Conservation (phyloP, 2,329 filamentous ascomycete genomes). For the Pseudofabraea citricarpa region DNA sequence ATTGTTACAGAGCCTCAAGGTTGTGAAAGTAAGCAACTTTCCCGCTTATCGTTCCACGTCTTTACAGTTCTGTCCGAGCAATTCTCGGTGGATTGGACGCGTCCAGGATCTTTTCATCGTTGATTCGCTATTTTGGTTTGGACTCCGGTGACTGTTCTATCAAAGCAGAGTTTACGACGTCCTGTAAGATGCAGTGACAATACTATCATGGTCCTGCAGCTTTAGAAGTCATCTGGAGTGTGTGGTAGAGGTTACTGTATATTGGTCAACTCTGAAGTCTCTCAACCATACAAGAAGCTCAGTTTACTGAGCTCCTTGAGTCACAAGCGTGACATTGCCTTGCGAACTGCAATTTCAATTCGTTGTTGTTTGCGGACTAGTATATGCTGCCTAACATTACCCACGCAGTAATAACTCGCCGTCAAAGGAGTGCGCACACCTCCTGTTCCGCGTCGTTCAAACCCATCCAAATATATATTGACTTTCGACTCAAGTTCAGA, state of each 20-base stretch:
- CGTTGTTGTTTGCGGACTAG: conserved; percentile 5
- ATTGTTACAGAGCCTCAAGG: no score
- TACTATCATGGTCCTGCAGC: background rate
- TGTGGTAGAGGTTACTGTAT: conserved; percentile 7
- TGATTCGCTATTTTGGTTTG: no score
- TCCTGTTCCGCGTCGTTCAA: no score
- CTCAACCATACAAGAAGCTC: conserved; percentile 14
- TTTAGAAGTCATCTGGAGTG: conserved; percentile 7
- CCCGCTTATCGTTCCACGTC: no score
- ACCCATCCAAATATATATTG: no score
- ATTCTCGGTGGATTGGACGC: no score
- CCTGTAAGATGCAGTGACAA: conserved; percentile 12
- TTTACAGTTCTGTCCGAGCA: no score
- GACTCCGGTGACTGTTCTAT: no score
- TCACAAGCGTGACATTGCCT: conserved; percentile 17
- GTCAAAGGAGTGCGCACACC: no score
- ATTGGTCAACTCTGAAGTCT: conserved; percentile 4
- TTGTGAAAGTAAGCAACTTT: no score
- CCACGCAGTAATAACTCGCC: background rate
- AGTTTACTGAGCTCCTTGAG: conserved; percentile 8
- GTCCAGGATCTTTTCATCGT: no score
- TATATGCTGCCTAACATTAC: conserved; percentile 12
- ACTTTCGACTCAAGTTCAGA: background rate
- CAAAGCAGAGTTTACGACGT: conserved; percentile 7
- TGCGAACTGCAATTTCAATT: conserved; percentile 9